Base-by-base conservation (phyloP, 2,329 filamentous ascomycete species). In the Apiospora arundinis region DNA sequence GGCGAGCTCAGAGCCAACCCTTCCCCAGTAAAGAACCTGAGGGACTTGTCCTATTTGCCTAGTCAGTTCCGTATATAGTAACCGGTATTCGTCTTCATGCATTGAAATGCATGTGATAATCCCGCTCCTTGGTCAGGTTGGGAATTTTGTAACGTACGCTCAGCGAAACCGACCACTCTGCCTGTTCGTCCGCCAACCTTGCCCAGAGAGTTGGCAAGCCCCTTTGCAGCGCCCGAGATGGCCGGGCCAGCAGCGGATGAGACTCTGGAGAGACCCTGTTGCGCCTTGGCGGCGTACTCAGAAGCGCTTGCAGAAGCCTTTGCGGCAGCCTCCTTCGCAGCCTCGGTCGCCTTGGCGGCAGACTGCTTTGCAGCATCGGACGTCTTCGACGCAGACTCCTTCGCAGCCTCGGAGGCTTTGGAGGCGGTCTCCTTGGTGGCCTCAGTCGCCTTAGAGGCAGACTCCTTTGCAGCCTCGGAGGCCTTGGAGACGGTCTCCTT, bases 1-100 rank as follows among this genome's bases (percentile, higher is more conserved):
- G 81, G 89, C 89, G 73, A 98, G 88, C 88, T 99, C 96, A 75
- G 95, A 85, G 78, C 89, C 93, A 81, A 98, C 95, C 83, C 91
- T 93, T 80, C 92, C 91, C 88, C 98, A 99, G 90, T 98, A 98
- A 81, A 97, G 81, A 75, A 95, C 92, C 74, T 92, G 91, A 77
- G 96, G 96, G 77, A 95, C 90, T 86, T 96, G 89, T 83, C 91
- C 95, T 98, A 81, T 70, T 74, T 69, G 72, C 70, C 45, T 63
- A 63, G 56, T 63, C 18, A 63, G 56, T 68, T 66, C 71, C 56
- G 42, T 23, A 2, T n/a, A 18, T 67, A 78, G 75, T 68, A 52
- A 65, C 70, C 69, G 45, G 7, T 21, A 52, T 65, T 32, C 23
- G 1, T 18, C 23, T 60, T 68, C 28, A 70, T 56, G 68, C 28